Base-by-base conservation (phyloP, 73 alveolate genomes). In the Blepharisma japonicum region DNA sequence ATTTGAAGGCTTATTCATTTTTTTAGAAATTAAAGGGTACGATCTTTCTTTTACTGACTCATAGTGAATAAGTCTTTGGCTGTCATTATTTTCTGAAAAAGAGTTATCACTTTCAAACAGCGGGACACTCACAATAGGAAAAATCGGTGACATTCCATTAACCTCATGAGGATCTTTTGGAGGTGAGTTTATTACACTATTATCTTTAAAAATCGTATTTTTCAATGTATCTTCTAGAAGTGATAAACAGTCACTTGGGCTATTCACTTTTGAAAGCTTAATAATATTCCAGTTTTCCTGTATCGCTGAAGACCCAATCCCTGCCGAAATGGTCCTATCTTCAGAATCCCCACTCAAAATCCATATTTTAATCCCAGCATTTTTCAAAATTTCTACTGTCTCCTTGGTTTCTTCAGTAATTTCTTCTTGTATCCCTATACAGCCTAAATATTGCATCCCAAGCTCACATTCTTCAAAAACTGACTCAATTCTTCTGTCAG, bases 281-380 rank as follows among this genome's bases (percentile, higher is more conserved):
- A 61, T 39, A 14, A 61, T 61, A 14, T 39, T 61, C 18, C 14
- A n/a, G 47, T 61, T 61, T 61, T 61, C 74, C 23, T 61, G 47
- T 14, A 61, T 14, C 14, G 23, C n/a, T 39, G 47, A 14, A 14
- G 74, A 61, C 39, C 47, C 74, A 11, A 61, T 39, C 14, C 47
- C 74, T 25, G 74, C 74, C 2, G 74, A 14, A 8, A 61, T 14
- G 0, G 74, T 61, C 47, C 74, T 61, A 14, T 61, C 74, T 61
- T 61, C 74, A 61, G 74, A 14, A 5, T 61, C 74, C 0, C 74
- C 74, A 61, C 74, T 61, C 14, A 61, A 11, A 61, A 61, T 39
- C 74, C 74, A 61, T 8, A 61, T 14, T 61, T 61, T 61, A 14
- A 61, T 61, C 46, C 74, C 74, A 2, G 74, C 74, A 20, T 61